These are phyloP conservation scores for Euphorbia lathyris DNA, from an alignment of 345 rosid species.

Conservation along the genomic window DNA sequence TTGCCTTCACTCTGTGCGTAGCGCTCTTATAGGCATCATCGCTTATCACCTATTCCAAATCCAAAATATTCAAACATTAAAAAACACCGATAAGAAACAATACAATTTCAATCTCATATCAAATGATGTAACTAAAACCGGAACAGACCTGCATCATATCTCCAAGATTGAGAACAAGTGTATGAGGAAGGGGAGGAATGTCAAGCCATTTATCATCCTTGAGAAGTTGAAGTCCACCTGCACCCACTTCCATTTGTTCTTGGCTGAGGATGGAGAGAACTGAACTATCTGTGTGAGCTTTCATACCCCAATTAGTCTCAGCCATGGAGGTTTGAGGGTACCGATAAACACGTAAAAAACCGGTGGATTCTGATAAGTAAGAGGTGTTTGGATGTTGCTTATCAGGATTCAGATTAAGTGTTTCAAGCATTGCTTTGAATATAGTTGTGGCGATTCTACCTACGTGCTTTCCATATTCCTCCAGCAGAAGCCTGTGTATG, in stretches of 20 bases:
- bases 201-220: conserved; percentile 56
- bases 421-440: conserved; percentile 45
- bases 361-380: conserved; percentile 51
- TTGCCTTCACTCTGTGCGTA: conserved; percentile 55
- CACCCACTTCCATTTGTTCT: conserved; percentile 31
- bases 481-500: conserved; percentile 42
- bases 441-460: conserved; percentile 41
- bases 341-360: conserved; percentile 55
- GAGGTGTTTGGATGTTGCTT: conserved; percentile 7
- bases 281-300: conserved; percentile 76
- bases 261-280: conserved; percentile 59
- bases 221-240: conserved; percentile 63
- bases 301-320: conserved; percentile 44
- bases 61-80: background rate
- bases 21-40: conserved; percentile 58
- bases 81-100: too few species aligned
- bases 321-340: conserved; percentile 36
- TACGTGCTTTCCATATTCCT: conserved; percentile 69
- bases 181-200: conserved; percentile 43
- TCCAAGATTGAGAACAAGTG: conserved; percentile 66
- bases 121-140: too few species aligned
- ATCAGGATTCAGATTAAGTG: conserved; percentile 40
- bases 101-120: too few species aligned
- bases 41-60: conserved; percentile 60
- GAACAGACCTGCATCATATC: conserved; percentile 81